Percentiles rank a stretch among this genome's conserved stretches.
Evolutionary conservation across 2,329 filamentous ascomycete species (phyloP).

Genomic region (Thelonectria discophora): DNA sequence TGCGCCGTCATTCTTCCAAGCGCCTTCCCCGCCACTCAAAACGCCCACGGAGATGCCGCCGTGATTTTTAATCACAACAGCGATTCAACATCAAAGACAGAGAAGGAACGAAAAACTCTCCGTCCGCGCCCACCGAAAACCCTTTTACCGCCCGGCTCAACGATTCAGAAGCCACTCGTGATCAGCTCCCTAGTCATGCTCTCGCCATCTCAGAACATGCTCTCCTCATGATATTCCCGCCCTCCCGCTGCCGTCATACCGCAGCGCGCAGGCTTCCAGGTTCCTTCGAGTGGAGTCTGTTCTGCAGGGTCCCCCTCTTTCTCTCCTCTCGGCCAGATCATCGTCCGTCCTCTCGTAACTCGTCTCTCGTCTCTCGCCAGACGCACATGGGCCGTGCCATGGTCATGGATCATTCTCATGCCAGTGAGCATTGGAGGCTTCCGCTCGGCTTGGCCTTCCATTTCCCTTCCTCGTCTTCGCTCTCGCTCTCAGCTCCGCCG

Average conservation of each 20-base stretch:
- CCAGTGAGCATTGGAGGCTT: constrained; percentile 4
- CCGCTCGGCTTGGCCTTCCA: not conserved
- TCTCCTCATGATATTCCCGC: not conserved
- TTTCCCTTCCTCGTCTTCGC: constrained; percentile 26
- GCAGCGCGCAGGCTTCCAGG: constrained; percentile 11
- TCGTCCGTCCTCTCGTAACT: no score
- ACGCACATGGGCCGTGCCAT: constrained; percentile 13
- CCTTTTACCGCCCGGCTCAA: no score
- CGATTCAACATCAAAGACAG: constrained; percentile 4
- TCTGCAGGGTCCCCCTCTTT: constrained; percentile 21
- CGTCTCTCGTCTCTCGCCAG: constrained; percentile 20
- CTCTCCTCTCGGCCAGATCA: constrained; percentile 7
- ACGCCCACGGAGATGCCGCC: constrained; percentile 13
- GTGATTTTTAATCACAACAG: not conserved
- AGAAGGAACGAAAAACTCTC: not conserved
- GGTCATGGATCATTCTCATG: constrained; percentile 4
- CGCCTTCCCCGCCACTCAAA: constrained; percentile 12
- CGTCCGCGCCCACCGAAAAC: not conserved
- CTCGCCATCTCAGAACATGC: not conserved
- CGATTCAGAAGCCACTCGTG: no score
- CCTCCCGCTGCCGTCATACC: constrained; percentile 6
- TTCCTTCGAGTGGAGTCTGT: constrained; percentile 18
- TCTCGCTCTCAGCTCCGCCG: constrained; percentile 26
- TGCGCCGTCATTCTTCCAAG: constrained; percentile 9
- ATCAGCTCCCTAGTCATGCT: no score